Evolutionary conservation across 2,329 filamentous ascomycete species (phyloP).

Genomic region (Microsporum audouinii): DNA sequence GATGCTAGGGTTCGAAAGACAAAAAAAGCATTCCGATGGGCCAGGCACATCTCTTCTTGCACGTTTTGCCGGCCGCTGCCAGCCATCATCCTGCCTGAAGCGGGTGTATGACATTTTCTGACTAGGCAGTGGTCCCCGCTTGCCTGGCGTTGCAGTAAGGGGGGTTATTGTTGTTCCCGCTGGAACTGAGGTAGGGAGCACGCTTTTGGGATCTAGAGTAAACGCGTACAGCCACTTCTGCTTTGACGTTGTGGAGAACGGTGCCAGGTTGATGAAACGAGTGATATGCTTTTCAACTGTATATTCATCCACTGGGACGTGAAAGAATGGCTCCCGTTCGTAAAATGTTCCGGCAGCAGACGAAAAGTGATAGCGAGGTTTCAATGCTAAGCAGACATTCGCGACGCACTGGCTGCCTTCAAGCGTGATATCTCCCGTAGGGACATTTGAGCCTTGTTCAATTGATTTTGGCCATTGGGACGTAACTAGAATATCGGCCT

Average conservation of each 20-base stretch:
- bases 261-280: conserved; percentile 79
- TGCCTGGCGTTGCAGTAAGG: conserved; percentile 41
- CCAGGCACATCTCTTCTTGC: conserved; percentile 43
- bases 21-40: conserved; percentile 86
- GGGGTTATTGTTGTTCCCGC: conserved; percentile 65
- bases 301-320: conserved; percentile 43
- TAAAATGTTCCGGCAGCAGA: conserved; percentile 61
- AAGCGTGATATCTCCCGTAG: conserved; percentile 44
- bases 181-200: conserved; percentile 51
- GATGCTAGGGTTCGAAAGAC: conserved; percentile 73
- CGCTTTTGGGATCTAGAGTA: conserved; percentile 52
- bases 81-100: conserved; percentile 28
- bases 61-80: conserved; percentile 31
- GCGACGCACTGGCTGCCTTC: conserved; percentile 56
- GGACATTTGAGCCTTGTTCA: conserved; percentile 54
- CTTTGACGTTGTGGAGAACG: conserved; percentile 63
- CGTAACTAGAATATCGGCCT: conserved; percentile 77
- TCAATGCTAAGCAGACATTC: conserved; percentile 64
- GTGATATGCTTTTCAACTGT: conserved; percentile 55
- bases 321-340: conserved; percentile 87
- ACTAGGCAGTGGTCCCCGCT: conserved; percentile 41
- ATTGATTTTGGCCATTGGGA: conserved; percentile 72
- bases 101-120: conserved; percentile 29
- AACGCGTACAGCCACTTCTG: conserved; percentile 56
- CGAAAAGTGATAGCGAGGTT: conserved; percentile 86